phyloP scores from a whole-genome alignment of 306 rosid genomes.

The Prinsepia uniflora region DNA sequence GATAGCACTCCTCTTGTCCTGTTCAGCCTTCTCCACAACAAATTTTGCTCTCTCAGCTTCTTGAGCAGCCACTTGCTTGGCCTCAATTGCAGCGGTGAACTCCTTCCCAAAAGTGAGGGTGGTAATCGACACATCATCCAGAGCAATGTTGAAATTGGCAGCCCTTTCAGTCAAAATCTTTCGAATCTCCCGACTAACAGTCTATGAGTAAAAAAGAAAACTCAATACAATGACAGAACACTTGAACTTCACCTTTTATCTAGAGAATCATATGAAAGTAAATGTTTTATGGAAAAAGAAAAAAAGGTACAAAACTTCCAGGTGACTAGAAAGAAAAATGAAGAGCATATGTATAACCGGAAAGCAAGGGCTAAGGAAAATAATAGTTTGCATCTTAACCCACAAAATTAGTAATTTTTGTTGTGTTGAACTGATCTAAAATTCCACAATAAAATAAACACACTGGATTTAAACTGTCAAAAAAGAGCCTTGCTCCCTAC shows the following conservation, averaged over 20 bases:
- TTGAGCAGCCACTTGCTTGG: conserved; percentile 98
- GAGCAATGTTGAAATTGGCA: conserved; percentile 72
- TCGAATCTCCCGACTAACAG: conserved; percentile 85
- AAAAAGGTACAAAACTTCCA: background rate
- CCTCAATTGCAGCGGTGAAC: conserved; percentile 92
- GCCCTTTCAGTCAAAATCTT: conserved; percentile 82
- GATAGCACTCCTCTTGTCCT: conserved; percentile 83
- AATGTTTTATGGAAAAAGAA: background rate
- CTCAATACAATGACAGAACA: background rate
- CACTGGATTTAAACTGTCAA: background rate
- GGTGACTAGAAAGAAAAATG: background rate
- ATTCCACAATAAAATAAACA: background rate
- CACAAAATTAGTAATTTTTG: background rate
- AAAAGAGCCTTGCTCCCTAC: conserved; percentile 24
- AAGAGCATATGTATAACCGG: background rate
- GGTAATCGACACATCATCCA: conserved; percentile 95
- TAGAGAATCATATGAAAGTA: background rate
- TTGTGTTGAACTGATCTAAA: background rate
- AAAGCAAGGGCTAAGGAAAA: background rate
- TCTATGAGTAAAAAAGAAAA: conserved; percentile 29
- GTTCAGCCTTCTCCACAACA: conserved; percentile 91
- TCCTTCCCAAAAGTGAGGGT: conserved; percentile 77
- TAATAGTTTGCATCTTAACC: background rate
- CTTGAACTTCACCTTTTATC: background rate
- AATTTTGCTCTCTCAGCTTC: conserved; percentile 97